Evolutionary conservation across 2,329 filamentous ascomycete species (phyloP).

Genomic region (Fusarium anguioides): DNA sequence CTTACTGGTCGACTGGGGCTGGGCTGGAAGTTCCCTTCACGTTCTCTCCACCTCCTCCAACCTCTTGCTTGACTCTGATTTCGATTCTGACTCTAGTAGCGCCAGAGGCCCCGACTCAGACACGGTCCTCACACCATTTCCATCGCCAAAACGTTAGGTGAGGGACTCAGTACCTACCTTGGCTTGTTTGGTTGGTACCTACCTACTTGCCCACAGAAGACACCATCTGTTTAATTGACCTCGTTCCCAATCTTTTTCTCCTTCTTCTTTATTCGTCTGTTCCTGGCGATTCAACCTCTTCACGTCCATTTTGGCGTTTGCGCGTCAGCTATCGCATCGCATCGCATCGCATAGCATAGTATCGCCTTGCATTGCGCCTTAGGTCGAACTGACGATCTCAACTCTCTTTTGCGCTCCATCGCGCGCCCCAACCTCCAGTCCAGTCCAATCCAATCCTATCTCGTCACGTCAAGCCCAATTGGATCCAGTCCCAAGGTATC

Average conservation of each 20-base stretch:
- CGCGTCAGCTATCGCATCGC: slow-evolving; percentile 27
- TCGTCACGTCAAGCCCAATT: slow-evolving; percentile 8
- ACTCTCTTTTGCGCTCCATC: slow-evolving; percentile 14
- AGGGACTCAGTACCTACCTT: slow-evolving; percentile 10
- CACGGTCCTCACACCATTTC: slow-evolving; percentile 42
- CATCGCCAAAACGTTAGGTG: slow-evolving; percentile 2
- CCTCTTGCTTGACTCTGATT: neutral
- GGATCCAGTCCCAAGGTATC: slow-evolving; percentile 17
- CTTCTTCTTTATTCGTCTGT: slow-evolving; percentile 33
- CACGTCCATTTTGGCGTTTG: slow-evolving; percentile 21
- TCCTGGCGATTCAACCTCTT: slow-evolving; percentile 25
- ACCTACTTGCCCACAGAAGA: too few species aligned
- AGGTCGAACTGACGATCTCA: slow-evolving; percentile 14
- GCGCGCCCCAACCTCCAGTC: slow-evolving; percentile 29
- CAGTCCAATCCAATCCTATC: slow-evolving; percentile 3
- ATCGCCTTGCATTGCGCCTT: slow-evolving; percentile 19
- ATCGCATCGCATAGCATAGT: slow-evolving; percentile 13
- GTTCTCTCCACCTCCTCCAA: slow-evolving; percentile 10
- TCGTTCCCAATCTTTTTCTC: slow-evolving; percentile 13
- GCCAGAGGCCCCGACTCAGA: slow-evolving; percentile 44
- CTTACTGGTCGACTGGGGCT: slow-evolving; percentile 3
- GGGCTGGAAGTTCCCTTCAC: slow-evolving; percentile 21
- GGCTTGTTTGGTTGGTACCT: slow-evolving; percentile 10
- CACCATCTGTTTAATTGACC: slow-evolving; percentile 32
- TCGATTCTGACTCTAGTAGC: slow-evolving; percentile 26